Conservation (phyloP, 1,284 basidiomycete genomes). For the Microbotryum intermedium region DNA sequence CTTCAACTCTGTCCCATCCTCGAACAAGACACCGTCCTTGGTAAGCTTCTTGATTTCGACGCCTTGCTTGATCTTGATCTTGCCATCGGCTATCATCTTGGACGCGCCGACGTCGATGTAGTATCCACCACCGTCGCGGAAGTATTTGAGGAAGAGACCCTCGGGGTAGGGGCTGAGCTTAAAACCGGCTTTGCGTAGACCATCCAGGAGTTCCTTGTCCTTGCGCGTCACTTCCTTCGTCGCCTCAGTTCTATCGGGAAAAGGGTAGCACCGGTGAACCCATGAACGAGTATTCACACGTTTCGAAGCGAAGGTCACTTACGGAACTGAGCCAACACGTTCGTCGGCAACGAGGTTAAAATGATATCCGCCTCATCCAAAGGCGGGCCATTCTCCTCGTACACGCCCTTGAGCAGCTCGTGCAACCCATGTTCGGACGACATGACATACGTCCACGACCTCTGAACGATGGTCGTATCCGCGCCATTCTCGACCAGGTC, state of each 20-base stretch:
- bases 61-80: constrained; percentile 39
- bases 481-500: constrained; percentile 37
- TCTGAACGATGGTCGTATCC: constrained; percentile 37
- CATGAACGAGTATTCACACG: constrained; percentile 33
- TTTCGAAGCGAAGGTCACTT: constrained; percentile 26
- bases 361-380: constrained; percentile 46
- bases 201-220: constrained; percentile 41
- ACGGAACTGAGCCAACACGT: constrained; percentile 39
- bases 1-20: constrained; percentile 37
- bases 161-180: constrained; percentile 34
- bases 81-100: constrained; percentile 36
- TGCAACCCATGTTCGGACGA: constrained; percentile 34
- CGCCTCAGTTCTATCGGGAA: constrained; percentile 32
- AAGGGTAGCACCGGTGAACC: no score
- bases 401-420: constrained; percentile 32
- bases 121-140: constrained; percentile 36
- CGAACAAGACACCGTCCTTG: constrained; percentile 35
- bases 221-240: constrained; percentile 34
- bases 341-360: constrained; percentile 42
- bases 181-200: constrained; percentile 42
- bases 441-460: constrained; percentile 42
- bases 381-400: constrained; percentile 43
- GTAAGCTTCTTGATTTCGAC: constrained; percentile 35
- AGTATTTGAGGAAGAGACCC: constrained; percentile 30
- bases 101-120: constrained; percentile 36